These are phyloP conservation scores for Spiromastix sp. DNA, from an alignment of 2,329 filamentous ascomycete genomes.

Conservation along the genomic window DNA sequence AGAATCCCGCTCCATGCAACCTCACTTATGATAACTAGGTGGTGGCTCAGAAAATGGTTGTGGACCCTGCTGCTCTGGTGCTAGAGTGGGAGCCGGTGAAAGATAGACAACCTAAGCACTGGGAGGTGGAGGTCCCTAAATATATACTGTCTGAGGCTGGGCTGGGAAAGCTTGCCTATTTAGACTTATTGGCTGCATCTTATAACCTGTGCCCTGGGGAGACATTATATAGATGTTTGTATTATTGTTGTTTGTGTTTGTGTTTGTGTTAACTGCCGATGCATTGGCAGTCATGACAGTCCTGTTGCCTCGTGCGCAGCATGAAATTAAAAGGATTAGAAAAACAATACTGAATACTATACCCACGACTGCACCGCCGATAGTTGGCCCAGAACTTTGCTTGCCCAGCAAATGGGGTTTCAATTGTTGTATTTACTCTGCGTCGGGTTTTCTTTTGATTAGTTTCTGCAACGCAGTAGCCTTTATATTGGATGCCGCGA, in stretches of 20 bases:
- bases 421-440: neutral
- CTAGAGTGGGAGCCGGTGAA: neutral
- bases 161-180: neutral
- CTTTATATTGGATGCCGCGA: neutral
- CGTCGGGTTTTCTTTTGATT: no score
- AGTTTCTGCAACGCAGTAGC: neutral
- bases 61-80: neutral
- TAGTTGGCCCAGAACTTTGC: neutral
- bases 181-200: neutral
- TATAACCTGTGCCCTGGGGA: neutral
- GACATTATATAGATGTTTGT: slow-evolving; percentile 1
- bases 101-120: neutral
- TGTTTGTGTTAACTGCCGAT: neutral
- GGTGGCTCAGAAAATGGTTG: slow-evolving; percentile 1
- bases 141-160: slow-evolving; percentile 1
- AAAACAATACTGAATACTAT: neutral
- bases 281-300: neutral
- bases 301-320: neutral
- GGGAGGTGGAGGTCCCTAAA: slow-evolving; percentile 1
- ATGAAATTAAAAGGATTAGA: neutral
- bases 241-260: neutral
- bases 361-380: neutral
- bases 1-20: neutral
- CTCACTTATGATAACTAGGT: slow-evolving; percentile 2
- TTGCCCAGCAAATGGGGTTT: neutral